Evolutionary conservation across 1,284 basidiomycete species (phyloP).

Genomic region (Apiotrichum gracile): DNA sequence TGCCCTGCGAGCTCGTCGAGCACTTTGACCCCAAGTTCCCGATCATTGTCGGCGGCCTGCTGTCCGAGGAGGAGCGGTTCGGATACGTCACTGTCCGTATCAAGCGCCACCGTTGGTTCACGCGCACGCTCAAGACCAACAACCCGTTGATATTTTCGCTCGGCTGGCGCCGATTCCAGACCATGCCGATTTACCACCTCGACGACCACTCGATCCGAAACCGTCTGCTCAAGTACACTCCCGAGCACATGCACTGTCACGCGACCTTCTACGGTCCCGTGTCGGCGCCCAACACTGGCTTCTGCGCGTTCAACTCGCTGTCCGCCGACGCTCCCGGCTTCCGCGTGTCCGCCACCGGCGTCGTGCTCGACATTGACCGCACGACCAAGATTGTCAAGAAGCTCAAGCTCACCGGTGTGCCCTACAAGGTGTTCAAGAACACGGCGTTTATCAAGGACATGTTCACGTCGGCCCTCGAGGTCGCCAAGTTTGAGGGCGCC

Average conservation of each 20-base stretch:
- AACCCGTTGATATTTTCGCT: slow-evolving; percentile 93
- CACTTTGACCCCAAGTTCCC: slow-evolving; percentile 89
- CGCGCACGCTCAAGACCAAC: slow-evolving; percentile 90
- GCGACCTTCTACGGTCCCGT: slow-evolving; percentile 95
- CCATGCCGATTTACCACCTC: slow-evolving; percentile 87
- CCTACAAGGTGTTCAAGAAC: slow-evolving; percentile 98
- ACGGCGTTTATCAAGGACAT: slow-evolving; percentile 98
- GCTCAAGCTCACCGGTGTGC: slow-evolving; percentile 89
- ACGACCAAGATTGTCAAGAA: slow-evolving; percentile 97
- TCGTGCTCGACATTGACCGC: slow-evolving; percentile 87
- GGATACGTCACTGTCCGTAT: slow-evolving; percentile 92
- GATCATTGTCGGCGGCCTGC: slow-evolving; percentile 86
- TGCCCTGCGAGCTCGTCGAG: slow-evolving; percentile 88
- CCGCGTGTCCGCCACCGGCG: slow-evolving; percentile 86
- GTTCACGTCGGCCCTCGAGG: slow-evolving; percentile 88
- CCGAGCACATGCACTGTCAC: slow-evolving; percentile 98
- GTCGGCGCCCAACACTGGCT: slow-evolving; percentile 87
- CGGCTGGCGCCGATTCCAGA: slow-evolving; percentile 96
- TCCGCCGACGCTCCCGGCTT: slow-evolving; percentile 65
- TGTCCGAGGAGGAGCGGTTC: slow-evolving; percentile 83
- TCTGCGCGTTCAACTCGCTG: slow-evolving; percentile 93
- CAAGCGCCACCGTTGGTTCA: slow-evolving; percentile 94
- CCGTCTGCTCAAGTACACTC: slow-evolving; percentile 99
- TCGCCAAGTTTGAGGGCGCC: slow-evolving; percentile 97
- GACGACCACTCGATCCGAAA: slow-evolving; percentile 97